Evolutionary conservation across 2,329 filamentous ascomycete species (phyloP), one percentile per base, ranked within the genome.

Genomic region (Volutella citrinella): DNA sequence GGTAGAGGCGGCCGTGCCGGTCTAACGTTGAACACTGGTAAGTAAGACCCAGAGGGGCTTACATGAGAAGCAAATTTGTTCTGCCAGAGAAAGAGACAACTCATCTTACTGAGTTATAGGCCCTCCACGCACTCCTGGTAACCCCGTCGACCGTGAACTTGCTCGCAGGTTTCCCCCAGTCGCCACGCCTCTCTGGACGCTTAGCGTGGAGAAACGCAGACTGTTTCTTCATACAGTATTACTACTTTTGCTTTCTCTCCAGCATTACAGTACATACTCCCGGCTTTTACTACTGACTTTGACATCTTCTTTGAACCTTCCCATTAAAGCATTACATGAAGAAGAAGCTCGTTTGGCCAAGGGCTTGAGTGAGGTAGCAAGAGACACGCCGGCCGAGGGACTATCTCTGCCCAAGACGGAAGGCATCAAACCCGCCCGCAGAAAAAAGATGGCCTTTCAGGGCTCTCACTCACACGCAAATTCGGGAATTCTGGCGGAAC

Each of bases 271-370:
- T 25, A 78, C 84, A 5, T 81, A 87, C 51, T 85, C 86, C 4
- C 77, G 87, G 10, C 69, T 86, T 4, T 65, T 93, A 14, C 69
- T 95, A 32, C 65, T 88, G 12, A 72, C 84, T 45, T 58, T 91
- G 24, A 72, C 84, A 3, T 83, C 81, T 3, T 87, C 84, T 7
- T 66, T 95, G 9, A 71, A 79, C n/a, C 64, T 95, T 17, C 74
- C 82, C 0, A 61, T 82, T 16, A 72, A 72, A 20, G 63, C 80
- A 5, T 69, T 93, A 10, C 74, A 80, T 21, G 72, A 81, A 27
- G 80, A 90, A 35, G 88, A 97, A 57, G 72, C 77, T 26, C 81
- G 86, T 38, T 73, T 95, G 11, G 86, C 87, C 0, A 74, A 78
- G 34, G 84, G 80, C 0, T 67, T 97, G 1, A 75, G 93, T 1